phyloP scores from a whole-genome alignment of 2,329 filamentous ascomycete species.

The Curvularia hawaiiensis region DNA sequence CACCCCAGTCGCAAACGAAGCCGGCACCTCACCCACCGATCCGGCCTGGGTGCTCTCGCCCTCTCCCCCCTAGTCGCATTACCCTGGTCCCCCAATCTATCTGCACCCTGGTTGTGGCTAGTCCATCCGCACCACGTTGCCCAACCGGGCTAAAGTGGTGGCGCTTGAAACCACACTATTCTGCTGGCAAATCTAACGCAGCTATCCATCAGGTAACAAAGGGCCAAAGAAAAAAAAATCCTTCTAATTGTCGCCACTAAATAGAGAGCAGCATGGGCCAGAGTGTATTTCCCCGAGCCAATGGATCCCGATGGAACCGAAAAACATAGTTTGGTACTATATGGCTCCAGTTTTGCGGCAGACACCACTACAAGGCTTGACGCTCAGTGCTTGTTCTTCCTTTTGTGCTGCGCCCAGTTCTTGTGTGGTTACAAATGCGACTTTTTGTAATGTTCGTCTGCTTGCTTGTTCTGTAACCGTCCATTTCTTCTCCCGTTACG shows the following conservation, averaged over 20 bases:
- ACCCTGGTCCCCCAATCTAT: slow-evolving; percentile 10
- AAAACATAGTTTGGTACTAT: not conserved
- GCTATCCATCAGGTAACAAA: not conserved
- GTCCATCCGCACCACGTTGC: not conserved
- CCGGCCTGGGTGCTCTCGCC: not conserved
- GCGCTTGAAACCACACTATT: slow-evolving; percentile 7
- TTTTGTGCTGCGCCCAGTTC: not conserved
- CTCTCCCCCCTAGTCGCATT: slow-evolving; percentile 4
- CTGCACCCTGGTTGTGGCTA: slow-evolving; percentile 13
- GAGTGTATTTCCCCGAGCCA: slow-evolving; percentile 1
- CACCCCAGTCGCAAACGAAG: not conserved
- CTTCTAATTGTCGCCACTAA: slow-evolving; percentile 1
- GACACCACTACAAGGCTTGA: not conserved
- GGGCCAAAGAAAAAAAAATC: not conserved
- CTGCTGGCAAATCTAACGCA: not conserved
- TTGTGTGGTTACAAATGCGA: not conserved
- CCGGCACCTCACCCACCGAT: slow-evolving; percentile 1
- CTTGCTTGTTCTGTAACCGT: not conserved
- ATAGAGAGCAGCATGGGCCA: not conserved
- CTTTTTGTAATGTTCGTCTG: not conserved
- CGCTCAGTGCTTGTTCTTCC: not conserved
- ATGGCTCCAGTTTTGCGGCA: not conserved
- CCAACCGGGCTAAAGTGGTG: not conserved
- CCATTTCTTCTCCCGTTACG: not conserved
- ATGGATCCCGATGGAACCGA: not conserved